Base-by-base conservation (phyloP, 1,139 yeast genomes). In the Komagataea norvegica region DNA sequence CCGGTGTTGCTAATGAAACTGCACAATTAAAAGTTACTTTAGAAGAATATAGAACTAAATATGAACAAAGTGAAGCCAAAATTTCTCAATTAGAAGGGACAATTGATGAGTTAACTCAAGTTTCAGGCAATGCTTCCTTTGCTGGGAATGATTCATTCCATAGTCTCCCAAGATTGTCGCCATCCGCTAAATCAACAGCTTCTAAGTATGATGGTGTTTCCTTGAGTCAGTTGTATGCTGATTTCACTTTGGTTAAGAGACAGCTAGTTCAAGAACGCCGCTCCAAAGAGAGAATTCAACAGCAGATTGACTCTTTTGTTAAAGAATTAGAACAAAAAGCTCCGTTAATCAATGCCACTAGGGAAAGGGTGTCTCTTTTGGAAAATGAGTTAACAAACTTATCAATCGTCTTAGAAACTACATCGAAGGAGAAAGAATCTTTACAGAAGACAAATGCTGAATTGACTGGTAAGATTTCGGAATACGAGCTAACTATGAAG, bases 301-400 rank as follows among this genome's bases (percentile, higher is more conserved):
- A 66, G 25, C 91, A 87, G 59, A 67, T 89, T 45, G 81, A 82
- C 48, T 65, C 72, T 0, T 80, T 89, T 50, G 75, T 88, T 25
- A 68, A 67, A 23, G 96, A 89, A 56, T 67, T 91, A 47, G 95
- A 88, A 55, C 70, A 76, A 19, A 81, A 84, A 51, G 81, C 87
- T 39, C 97, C 97, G 0, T 67, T 81, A 1, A 71, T 89, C 35
- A 73, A 83, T 61, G 82, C 77, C 45, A 85, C 77, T 56, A 79
- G 69, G 38, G 75, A 70, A 38, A 76, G 72, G 42, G 70, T 73
- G 25, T 54, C 60, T 9, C 58, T 67, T 13, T 52, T 76, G 28
- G 79, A 77, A 51, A 50, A 52, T 6, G 78, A 76, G 44, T 59
- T 79, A 60, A 72, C 65, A 54, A 78, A 69, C 50, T 64, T 65